Percentiles rank a stretch among this genome's conserved stretches.
These are phyloP conservation scores for Liquidambar formosana DNA, from an alignment of 164 flowering plant genomes.

Conservation along the genomic window DNA sequence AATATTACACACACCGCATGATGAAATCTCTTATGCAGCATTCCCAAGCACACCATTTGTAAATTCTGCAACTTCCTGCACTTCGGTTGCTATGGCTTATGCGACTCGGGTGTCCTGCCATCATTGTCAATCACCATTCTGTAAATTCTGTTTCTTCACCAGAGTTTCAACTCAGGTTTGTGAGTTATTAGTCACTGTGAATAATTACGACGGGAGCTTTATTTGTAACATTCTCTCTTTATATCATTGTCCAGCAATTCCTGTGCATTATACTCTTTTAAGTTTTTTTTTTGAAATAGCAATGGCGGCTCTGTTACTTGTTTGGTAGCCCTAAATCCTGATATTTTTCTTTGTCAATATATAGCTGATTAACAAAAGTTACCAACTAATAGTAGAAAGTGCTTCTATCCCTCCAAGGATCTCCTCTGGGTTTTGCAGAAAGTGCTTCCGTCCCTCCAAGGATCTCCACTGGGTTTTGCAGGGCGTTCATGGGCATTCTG, in stretches of 20 bases:
- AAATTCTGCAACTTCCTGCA: slow-evolving; percentile 27
- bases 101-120: background rate
- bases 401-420: too few species aligned
- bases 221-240: background rate
- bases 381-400: too few species aligned
- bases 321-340: too few species aligned
- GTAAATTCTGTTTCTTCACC: slow-evolving; percentile 12
- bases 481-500: too few species aligned
- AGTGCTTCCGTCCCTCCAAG: too few species aligned
- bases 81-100: background rate
- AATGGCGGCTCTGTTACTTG: slow-evolving; percentile 4
- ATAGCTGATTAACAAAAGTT: background rate
- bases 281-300: background rate
- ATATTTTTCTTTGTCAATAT: background rate
- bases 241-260: background rate
- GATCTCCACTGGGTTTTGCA: too few species aligned
- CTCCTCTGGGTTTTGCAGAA: too few species aligned
- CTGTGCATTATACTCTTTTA: background rate
- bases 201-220: slow-evolving; percentile 15
- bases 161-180: slow-evolving; percentile 4
- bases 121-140: slow-evolving; percentile 5
- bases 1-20: slow-evolving; percentile 67
- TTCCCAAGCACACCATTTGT: slow-evolving; percentile 19
- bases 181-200: slow-evolving; percentile 19
- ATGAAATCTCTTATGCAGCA: slow-evolving; percentile 12